These are phyloP conservation scores for Knufia petricola DNA, from an alignment of 2,329 filamentous ascomycete species.

Conservation along the genomic window DNA sequence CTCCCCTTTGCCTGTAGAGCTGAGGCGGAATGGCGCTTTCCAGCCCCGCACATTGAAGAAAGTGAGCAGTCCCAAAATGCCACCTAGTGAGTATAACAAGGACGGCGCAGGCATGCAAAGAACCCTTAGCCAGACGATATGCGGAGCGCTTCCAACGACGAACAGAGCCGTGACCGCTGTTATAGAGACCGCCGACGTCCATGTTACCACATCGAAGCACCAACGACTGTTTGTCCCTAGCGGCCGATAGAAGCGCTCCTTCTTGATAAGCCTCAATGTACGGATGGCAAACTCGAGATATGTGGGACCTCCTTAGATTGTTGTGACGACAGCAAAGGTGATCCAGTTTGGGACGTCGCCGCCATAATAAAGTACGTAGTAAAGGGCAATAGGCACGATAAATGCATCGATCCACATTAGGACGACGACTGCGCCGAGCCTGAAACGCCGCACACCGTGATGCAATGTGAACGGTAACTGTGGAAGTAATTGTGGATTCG, in stretches of 20 bases:
- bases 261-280: constrained; percentile 20
- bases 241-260: constrained; percentile 22
- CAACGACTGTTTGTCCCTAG: constrained; percentile 20
- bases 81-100: constrained; percentile 15
- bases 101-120: constrained; percentile 21
- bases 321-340: constrained; percentile 23
- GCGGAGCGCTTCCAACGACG: constrained; percentile 21
- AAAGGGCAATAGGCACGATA: constrained; percentile 22
- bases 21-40: constrained; percentile 50
- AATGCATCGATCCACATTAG: constrained; percentile 23
- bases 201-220: constrained; percentile 22
- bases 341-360: constrained; percentile 20
- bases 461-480: constrained; percentile 22
- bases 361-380: constrained; percentile 20
- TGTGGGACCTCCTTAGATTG: constrained; percentile 23
- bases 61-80: constrained; percentile 16
- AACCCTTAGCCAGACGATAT: constrained; percentile 22
- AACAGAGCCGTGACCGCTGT: constrained; percentile 18
- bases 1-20: constrained; percentile 52
- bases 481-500: constrained; percentile 20
- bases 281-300: constrained; percentile 23
- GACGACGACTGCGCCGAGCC: constrained; percentile 17
- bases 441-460: constrained; percentile 20
- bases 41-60: constrained; percentile 24
- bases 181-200: constrained; percentile 20